Conservation (phyloP, 106 monocot species). For the Triglochin maritima region DNA sequence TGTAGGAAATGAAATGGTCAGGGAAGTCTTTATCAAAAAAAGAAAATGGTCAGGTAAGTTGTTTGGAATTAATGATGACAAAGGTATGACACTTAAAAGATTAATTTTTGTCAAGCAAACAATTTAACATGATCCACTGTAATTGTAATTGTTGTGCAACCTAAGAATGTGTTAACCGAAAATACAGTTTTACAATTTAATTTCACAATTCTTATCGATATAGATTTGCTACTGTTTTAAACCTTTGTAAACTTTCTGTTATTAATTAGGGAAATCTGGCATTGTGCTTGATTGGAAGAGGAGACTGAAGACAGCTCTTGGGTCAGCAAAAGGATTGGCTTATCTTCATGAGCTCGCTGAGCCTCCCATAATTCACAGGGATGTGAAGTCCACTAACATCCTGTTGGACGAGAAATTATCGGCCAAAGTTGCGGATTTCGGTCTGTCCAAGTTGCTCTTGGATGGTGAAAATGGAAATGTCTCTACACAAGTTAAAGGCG, state of each 20-base stretch:
- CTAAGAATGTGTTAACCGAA: too few species aligned
- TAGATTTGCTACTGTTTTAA: neutral
- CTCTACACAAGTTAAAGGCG: slow-evolving; percentile 17
- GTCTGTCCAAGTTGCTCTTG: slow-evolving; percentile 12
- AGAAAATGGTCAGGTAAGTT: too few species aligned
- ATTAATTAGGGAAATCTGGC: slow-evolving; percentile 9
- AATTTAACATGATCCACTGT: too few species aligned
- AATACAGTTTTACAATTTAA: too few species aligned
- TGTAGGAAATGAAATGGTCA: too few species aligned
- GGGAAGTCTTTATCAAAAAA: too few species aligned
- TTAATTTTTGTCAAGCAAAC: too few species aligned
- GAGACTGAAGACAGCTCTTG: slow-evolving; percentile 10
- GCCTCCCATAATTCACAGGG: slow-evolving; percentile 94
- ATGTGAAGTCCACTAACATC: slow-evolving; percentile 42
- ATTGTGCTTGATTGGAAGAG: slow-evolving; percentile 11
- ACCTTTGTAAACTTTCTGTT: neutral
- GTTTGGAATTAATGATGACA: too few species aligned
- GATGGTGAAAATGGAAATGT: slow-evolving; percentile 4
- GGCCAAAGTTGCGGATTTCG: slow-evolving; percentile 19
- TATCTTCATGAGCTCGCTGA: slow-evolving; percentile 89
- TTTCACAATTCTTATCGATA: neutral
- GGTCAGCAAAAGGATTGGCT: slow-evolving; percentile 62
- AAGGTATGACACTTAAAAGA: too few species aligned
- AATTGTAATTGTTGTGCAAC: too few species aligned
- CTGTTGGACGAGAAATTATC: slow-evolving; percentile 17